Evolutionary conservation across 257 asterid species (phyloP), one percentile per base, ranked within the genome.

Genomic region (Solanum chiquidenum): DNA sequence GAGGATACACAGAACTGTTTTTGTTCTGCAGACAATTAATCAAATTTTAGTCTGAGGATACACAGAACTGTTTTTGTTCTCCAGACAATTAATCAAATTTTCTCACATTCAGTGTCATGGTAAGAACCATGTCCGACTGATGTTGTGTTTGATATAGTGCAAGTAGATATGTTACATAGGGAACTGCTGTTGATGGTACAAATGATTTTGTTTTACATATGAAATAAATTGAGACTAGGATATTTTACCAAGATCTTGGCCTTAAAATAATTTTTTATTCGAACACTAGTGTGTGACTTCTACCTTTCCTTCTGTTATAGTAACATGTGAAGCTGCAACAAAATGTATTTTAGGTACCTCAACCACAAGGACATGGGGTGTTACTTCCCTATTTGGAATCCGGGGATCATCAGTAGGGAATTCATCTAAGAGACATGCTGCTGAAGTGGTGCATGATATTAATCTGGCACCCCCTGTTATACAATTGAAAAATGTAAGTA

Each of bases 321-420:
- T 27, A 80, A 27, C 66, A 9, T 46, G 64, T 44, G 66, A 16
- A 79, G 25, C 29, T 80, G 68, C 69, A 29, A 80, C 85, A 29
- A 80, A 46, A 4, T 87, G 14, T 23, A 20, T 83, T 66, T 31
- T 66, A 82, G 87, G 89, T 66, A 23, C 9, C 68, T 83, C 87
- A 71, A 49, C 84, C 44, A 42, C 87, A 83, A 69, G 49, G 76
- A 35, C 87, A 52, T 87, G 89, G 89, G 89, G 89, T 25, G 79
- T 87, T 83, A 34, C 89, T 46, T 83, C 84, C 42, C 44, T 87
- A 27, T 83, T 87, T 69, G 84, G 87, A 83, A 69, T 1, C 23
- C 84, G 87, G 2, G 42, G 76, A 72, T 68, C 84, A 31, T 71
- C 87, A 2, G 66, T 27, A 37, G 66, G 79, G 52, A 52, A 27